Base-by-base conservation (phyloP, 1,284 basidiomycete genomes). In the Boletus hoseneyae region DNA sequence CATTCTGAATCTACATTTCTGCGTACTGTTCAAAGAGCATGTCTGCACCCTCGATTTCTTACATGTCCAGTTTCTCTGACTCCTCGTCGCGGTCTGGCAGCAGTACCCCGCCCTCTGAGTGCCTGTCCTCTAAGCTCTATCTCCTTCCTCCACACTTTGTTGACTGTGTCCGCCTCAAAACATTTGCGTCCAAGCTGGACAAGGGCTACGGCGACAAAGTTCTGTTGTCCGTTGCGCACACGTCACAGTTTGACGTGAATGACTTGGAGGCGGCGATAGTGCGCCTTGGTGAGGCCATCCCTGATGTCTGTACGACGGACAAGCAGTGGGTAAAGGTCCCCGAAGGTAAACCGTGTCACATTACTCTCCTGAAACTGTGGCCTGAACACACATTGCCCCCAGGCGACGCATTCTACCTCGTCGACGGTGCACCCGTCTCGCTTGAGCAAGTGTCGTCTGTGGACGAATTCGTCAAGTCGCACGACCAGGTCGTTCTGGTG, bases 131-230 rank as follows among this genome's bases (percentile, higher is more conserved):
- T 3, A 64, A 51, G 49, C n/a, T 50, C 15, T 69, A 59, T 45
- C 50, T 69, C 6, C 56, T 69, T 13, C 30, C 52, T 19, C 58
- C 60, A 0, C 32, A 21, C 23, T 53, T 62, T 5, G 30, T 66
- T 30, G 41, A 52, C 1, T 4, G 13, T 9, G n/a, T 11, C n/a
- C 50, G 46, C 6, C 53, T 69, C 21, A 44, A 45, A 18, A 25
- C 39, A 1, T 64, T 65, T 7, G 32, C 50, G 3, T 54, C 52
- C 4, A 62, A 49, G 32, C 59, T 69, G 29, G 58, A 64, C 10
- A 68, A 54, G 18, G 65, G 67, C n/a, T 57, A 59, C 36, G 65
- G 53, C 3, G 64, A 67, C 40, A 65, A 52, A 35, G 46, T 69
- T 12, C 30, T 65, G 6, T 45, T 69, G 32, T 51, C 33, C 1